Evolutionary conservation across 1,284 basidiomycete genomes (phyloP).

Genomic region (Cronartium ribicola): DNA sequence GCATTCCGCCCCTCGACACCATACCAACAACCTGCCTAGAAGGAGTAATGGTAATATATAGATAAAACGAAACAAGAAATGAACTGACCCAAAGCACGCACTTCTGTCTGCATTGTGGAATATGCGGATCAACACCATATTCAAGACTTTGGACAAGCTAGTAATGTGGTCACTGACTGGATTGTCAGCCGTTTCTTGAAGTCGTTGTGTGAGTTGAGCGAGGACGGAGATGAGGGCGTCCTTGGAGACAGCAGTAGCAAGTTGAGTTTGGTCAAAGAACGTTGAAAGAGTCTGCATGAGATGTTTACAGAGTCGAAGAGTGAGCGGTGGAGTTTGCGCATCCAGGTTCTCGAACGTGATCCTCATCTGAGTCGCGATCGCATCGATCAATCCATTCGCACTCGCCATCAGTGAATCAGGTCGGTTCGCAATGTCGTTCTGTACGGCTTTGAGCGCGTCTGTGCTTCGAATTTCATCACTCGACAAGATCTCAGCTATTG

Average conservation of each 20-base stretch:
- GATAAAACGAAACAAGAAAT: background rate
- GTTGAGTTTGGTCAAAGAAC: constrained; percentile 76
- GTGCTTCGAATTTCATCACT: constrained; percentile 51
- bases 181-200: constrained; percentile 77
- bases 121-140: constrained; percentile 90
- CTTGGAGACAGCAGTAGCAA: constrained; percentile 74
- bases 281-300: constrained; percentile 88
- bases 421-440: constrained; percentile 30
- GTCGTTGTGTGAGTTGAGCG: constrained; percentile 78
- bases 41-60: background rate
- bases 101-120: constrained; percentile 88
- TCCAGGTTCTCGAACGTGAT: constrained; percentile 77
- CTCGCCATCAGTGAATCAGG: constrained; percentile 75
- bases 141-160: constrained; percentile 82
- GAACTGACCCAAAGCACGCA: constrained; percentile 79
- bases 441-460: constrained; percentile 29
- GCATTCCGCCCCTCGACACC: background rate
- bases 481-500: constrained; percentile 58
- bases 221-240: constrained; percentile 72
- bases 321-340: constrained; percentile 58
- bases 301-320: constrained; percentile 88
- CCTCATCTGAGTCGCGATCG: constrained; percentile 79
- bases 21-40: background rate
- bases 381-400: constrained; percentile 79
- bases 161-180: constrained; percentile 49